phyloP scores from a whole-genome alignment of 2,329 filamentous ascomycete species.

The Talaromyces sp. region DNA sequence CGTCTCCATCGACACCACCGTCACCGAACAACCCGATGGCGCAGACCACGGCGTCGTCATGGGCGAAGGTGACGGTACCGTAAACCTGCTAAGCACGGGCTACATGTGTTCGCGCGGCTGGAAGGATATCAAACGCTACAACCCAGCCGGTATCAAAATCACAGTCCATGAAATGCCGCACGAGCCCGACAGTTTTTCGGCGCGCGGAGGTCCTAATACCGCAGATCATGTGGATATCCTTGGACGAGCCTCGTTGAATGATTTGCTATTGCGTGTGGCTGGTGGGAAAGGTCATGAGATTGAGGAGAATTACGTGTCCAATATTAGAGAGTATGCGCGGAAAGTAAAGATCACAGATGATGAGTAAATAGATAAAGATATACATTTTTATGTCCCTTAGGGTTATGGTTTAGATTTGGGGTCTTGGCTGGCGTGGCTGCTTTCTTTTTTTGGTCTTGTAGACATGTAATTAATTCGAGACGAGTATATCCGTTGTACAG shows the following conservation, averaged over 20 bases:
- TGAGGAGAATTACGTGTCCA: conserved; percentile 70
- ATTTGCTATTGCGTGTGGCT: conserved; percentile 80
- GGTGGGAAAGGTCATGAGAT: conserved; percentile 80
- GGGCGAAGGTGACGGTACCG: conserved; percentile 93
- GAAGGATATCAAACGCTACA: conserved; percentile 83
- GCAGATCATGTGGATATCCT: conserved; percentile 97
- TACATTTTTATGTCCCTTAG: neutral
- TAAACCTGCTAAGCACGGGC: conserved; percentile 83
- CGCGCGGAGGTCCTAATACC: conserved; percentile 65
- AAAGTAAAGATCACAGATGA: conserved; percentile 80
- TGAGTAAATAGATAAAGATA: conserved; percentile 1
- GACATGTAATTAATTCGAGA: neutral
- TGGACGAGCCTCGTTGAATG: conserved; percentile 81
- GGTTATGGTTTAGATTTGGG: neutral
- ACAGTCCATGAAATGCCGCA: conserved; percentile 95
- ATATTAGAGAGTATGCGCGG: conserved; percentile 76
- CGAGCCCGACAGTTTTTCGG: conserved; percentile 87
- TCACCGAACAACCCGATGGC: conserved; percentile 36
- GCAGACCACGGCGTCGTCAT: conserved; percentile 87
- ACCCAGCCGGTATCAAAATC: conserved; percentile 75
- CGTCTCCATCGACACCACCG: conserved; percentile 51
- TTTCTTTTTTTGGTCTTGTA: neutral
- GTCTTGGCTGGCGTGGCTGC: neutral
- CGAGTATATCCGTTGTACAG: neutral
- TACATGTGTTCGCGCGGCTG: conserved; percentile 98